These are phyloP conservation scores for Albizia julibrissin DNA, from an alignment of 306 rosid species.

Conservation along the genomic window DNA sequence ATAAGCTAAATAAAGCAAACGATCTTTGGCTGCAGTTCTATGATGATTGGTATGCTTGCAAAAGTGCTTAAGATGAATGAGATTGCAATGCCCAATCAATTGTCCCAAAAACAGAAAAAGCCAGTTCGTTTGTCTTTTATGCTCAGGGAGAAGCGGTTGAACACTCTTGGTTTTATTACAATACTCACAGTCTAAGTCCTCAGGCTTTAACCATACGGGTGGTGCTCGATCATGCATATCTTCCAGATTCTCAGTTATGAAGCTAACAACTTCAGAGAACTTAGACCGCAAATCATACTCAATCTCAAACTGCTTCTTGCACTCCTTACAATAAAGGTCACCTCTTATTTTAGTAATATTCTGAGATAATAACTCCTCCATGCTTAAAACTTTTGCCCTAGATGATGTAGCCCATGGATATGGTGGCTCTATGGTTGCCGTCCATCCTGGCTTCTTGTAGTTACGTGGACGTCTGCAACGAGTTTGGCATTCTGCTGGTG, in stretches of 20 bases:
- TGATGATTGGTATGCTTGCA: no score
- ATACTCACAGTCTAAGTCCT: slow-evolving; percentile 23
- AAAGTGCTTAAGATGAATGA: no score
- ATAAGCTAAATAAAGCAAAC: slow-evolving; percentile 46
- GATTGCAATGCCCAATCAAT: slow-evolving; percentile 16
- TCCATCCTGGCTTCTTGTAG: background rate
- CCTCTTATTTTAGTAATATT: no score
- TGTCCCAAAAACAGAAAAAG: slow-evolving; percentile 58
- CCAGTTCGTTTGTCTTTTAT: slow-evolving; percentile 48
- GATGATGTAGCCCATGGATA: background rate
- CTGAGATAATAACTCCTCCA: no score
- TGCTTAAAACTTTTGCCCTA: slow-evolving; percentile 35
- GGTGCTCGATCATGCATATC: slow-evolving; percentile 51
- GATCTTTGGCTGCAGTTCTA: background rate
- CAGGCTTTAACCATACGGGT: slow-evolving; percentile 32
- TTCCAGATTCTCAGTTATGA: background rate
- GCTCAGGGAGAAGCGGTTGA: slow-evolving; percentile 24
- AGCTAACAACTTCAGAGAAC: slow-evolving; percentile 19
- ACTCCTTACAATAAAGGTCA: slow-evolving; percentile 1
- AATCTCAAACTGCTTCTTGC: slow-evolving; percentile 24
- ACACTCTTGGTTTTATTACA: slow-evolving; percentile 33
- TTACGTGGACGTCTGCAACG: background rate
- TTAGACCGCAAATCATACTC: slow-evolving; percentile 23
- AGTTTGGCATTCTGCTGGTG: background rate
- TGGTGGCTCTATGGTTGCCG: no score